Base-by-base conservation (phyloP, 441 rosid species). In the Sinapis alba region DNA sequence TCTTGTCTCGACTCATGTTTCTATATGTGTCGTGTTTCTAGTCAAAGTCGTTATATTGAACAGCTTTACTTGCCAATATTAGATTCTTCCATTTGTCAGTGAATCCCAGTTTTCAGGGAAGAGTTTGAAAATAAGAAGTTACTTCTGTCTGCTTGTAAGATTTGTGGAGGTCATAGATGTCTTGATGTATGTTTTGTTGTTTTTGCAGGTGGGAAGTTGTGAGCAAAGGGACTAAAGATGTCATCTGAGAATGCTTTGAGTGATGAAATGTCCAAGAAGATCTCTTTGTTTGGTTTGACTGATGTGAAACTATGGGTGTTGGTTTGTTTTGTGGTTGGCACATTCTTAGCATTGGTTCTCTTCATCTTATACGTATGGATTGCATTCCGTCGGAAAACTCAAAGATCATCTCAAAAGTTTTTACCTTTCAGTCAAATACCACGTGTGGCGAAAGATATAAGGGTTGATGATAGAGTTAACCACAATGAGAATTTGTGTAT, bases 261-360 rank as follows among this genome's bases (percentile, higher is more conserved):
- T 74, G 77, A 88, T 13, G 90, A 86, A 45, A 75, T 93, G 75
- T 90, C 97, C 4, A 88, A 84, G 87, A 91, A 84, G 81, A 84
- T 97, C 28, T 74, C 89, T 7, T 16, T 92, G 76, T 88, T 93
- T 51, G 90, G 92, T 80, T 83, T 93, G 7, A 88, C 83, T 74
- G 89, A 88, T 81, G 82, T 93, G 13, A 96, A 91, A 76, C 80
- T 91, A 10, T 96, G 98, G 97, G 96, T 89, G 64, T 77, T 96
- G 82, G 83, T 96, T 38, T 92, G 97, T 45, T 75, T 90, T 59
- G 85, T 84, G 28, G 94, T 91, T 34, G 97, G 89, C 53, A 85
- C 73, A 51, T 87, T 86, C 78, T 80, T 88, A 75, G 80, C 85
- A 76, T 83, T 89, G 76, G 88, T 89, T 84, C 91, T 92, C 62